Base-by-base conservation (phyloP, 2,329 filamentous ascomycete genomes). In the Clonostachys chloroleuca region DNA sequence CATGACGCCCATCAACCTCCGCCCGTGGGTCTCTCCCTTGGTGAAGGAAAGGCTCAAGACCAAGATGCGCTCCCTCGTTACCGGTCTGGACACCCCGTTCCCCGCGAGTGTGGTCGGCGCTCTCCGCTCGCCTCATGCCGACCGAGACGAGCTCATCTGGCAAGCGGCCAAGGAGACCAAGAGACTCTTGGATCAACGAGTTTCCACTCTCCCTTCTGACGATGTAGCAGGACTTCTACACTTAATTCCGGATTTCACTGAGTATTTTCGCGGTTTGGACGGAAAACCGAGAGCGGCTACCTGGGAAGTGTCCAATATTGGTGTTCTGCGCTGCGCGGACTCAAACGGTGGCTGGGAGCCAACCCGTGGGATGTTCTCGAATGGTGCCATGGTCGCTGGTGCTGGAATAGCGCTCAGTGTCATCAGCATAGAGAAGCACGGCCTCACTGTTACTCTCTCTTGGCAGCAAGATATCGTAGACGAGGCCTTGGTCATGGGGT, bases 241-340 rank as follows among this genome's bases (percentile, higher is more conserved):
- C 3, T 70, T 68, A 44, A 57, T 80, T 6, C 39, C 56, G 3
- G 69, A 81, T 61, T 75, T 71, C 61, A 57, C 60, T 37, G 53
- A 56, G 2, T 72, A 67, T 50, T 73, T 72, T 52, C 50, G 54
- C 5, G 55, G 58, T 1, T 72, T 70, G 53, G 56, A 78, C 14
- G 75, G 75, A 1, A 58, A 63, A 46, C 54, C 61, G 12, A 67
- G 76, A 10, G 57, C 63, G 3, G 54, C 54, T 4, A 72, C 74
- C 1, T 81, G 76, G 70, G 72, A 75, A 50, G 54, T 81, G 5
- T 80, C 73, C 50, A 83, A 81, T 54, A 49, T 80, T 6, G 78
- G 79, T 1, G 62, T 63, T 13, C 55, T 75, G n/a, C 34, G 46
- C 42, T 18, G 41, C 2, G 24, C 4, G 17, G 18, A 18, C 33